Conservation (phyloP, 805 yeast species). For the Candida pseudofarinosa region DNA sequence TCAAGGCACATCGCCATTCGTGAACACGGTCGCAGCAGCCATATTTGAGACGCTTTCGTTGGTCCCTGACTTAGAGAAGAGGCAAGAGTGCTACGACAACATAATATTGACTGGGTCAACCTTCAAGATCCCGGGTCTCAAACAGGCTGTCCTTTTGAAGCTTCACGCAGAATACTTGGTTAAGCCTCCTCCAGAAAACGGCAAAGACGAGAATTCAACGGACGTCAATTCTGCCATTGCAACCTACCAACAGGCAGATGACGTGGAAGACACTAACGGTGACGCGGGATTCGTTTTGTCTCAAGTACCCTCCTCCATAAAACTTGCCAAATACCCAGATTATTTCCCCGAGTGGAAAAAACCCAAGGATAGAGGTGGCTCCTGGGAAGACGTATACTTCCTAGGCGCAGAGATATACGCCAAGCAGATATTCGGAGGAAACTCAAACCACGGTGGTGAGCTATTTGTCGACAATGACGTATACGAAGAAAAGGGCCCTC, state of each 20-base stretch:
- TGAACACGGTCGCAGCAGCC: constrained; percentile 50
- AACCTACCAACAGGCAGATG: constrained; percentile 43
- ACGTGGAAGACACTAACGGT: constrained; percentile 16
- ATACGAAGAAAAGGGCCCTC: constrained; percentile 78
- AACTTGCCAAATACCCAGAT: constrained; percentile 72
- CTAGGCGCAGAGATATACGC: constrained; percentile 86
- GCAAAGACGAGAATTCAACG: constrained; percentile 20
- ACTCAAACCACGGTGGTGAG: constrained; percentile 52
- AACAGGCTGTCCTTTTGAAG: constrained; percentile 59
- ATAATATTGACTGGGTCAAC: constrained; percentile 79
- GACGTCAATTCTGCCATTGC: constrained; percentile 37
- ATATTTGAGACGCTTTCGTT: constrained; percentile 50
- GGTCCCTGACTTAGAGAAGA: constrained; percentile 63
- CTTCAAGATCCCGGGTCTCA: constrained; percentile 67
- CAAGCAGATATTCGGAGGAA: constrained; percentile 71
- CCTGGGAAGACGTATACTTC: constrained; percentile 68
- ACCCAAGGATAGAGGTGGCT: constrained; percentile 48
- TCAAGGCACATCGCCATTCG: constrained; percentile 65
- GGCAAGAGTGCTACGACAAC: constrained; percentile 84
- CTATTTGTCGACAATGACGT: constrained; percentile 64
- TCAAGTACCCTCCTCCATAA: constrained; percentile 80
- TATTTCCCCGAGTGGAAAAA: constrained; percentile 93
- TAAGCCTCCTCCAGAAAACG: constrained; percentile 20
- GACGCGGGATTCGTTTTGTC: constrained; percentile 27
- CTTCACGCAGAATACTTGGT: constrained; percentile 56